Evolutionary conservation across 1,284 basidiomycete genomes (phyloP).

Genomic region (Microbotryomycetes sp.): DNA sequence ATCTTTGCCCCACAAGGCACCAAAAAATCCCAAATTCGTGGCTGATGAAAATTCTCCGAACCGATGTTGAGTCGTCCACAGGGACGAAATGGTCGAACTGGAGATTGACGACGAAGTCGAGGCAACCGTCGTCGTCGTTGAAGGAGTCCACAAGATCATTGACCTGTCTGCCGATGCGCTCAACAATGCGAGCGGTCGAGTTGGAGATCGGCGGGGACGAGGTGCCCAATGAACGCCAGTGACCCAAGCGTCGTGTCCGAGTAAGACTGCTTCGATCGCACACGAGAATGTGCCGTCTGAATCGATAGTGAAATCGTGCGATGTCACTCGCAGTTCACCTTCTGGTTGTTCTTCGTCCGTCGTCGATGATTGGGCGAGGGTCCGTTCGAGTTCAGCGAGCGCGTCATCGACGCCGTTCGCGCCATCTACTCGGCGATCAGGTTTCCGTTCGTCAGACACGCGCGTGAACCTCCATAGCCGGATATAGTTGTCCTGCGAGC

Average conservation of each 20-base stretch:
- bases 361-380: conserved; percentile 48
- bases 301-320: conserved; percentile 23
- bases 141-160: conserved; percentile 79
- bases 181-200: conserved; percentile 52
- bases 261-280: conserved; percentile 79
- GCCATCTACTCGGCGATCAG: background rate
- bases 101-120: background rate
- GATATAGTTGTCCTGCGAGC: conserved; percentile 85
- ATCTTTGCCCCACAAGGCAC: conserved; percentile 61
- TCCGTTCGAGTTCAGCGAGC: conserved; percentile 15
- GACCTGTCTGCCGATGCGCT: conserved; percentile 89
- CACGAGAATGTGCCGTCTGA: conserved; percentile 42
- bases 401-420: conserved; percentile 8
- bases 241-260: conserved; percentile 87
- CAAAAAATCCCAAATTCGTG: conserved; percentile 67
- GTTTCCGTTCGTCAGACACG: background rate
- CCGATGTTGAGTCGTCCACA: conserved; percentile 81
- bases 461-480: conserved; percentile 66
- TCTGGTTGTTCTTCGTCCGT: conserved; percentile 39
- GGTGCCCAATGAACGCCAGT: conserved; percentile 77
- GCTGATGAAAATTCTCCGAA: conserved; percentile 88
- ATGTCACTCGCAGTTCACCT: conserved; percentile 22
- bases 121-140: conserved; percentile 13
- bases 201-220: conserved; percentile 28
- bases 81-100: conserved; percentile 47